Base-by-base conservation (phyloP, 2,329 filamentous ascomycete species). In the Sphaerulina musiva region DNA sequence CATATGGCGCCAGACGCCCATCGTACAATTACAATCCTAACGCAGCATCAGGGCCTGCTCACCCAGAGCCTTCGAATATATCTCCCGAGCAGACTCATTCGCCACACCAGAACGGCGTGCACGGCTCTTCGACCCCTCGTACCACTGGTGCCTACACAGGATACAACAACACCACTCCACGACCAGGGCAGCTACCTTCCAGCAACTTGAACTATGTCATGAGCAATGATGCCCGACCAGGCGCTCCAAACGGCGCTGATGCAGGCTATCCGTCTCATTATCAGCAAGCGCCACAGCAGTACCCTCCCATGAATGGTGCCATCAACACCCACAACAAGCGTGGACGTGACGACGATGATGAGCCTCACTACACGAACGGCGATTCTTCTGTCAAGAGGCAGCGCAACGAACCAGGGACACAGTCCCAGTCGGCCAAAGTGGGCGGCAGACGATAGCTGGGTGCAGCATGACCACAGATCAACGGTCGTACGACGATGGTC, bases 161-260 rank as follows among this genome's bases (percentile, higher is more conserved):
- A 44, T 85, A 84, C 26, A 95, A 95, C 73, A 86, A 78, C 68
- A 91, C 89, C 0, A 86, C 91, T 46, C 89, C 90, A 20, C 84
- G 89, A 41, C 77, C 80, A 7, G 75, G 78, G 54, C 74, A 76
- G 42, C 78, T 83, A 56, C 80, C 86, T 3, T 84, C 87, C 0
- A 91, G 88, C 76, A 95, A 84, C 68, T 76, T 95, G 48, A 95
- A 95, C 78, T 95, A 84, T 70, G 86, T 95, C 59, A 90, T 95
- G 75, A 91, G 86, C 69, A 89, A 88, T 68, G 72, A 81, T 10
- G 60, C 66, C n/a, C 67, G 69, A 36, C 73, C 79, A 17, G 79
- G 79, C 47, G 88, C 95, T 61, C 63, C 62, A 8, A 68, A 68
- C 45, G 66, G 65, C 43, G 56, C 59, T 2, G 64, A 68, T 40